Evolutionary conservation across 805 yeast species (phyloP).

Genomic region (Peterozyma xylosa): DNA sequence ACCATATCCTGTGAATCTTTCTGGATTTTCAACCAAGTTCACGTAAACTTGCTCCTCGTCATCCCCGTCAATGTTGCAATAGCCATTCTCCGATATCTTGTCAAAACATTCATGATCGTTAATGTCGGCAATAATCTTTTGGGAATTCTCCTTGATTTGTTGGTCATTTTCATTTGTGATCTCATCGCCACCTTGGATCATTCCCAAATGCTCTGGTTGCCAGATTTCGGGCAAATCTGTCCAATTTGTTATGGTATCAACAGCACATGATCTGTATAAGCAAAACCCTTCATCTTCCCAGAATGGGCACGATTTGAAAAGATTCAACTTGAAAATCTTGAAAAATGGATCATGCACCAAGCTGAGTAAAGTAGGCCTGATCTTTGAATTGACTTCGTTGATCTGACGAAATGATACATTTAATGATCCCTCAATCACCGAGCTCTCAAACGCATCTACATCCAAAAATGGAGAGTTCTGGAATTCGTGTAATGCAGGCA

Average conservation of each 20-base stretch:
- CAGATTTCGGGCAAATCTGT: constrained; percentile 63
- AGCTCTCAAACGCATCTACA: constrained; percentile 10
- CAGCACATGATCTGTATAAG: constrained; percentile 84
- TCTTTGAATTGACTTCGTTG: constrained; percentile 38
- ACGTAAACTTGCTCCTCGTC: constrained; percentile 74
- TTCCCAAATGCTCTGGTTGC: constrained; percentile 67
- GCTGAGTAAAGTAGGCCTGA: constrained; percentile 49
- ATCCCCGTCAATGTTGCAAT: constrained; percentile 58
- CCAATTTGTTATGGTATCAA: constrained; percentile 74
- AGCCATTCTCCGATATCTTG: constrained; percentile 42
- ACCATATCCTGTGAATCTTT: constrained; percentile 92
- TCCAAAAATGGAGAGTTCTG: constrained; percentile 6
- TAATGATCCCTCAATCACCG: constrained; percentile 20
- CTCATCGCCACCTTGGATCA: constrained; percentile 28
- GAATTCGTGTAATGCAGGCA: constrained; percentile 5
- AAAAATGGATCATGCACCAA: constrained; percentile 74
- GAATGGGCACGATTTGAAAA: constrained; percentile 79
- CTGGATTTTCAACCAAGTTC: constrained; percentile 83
- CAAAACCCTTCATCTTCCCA: constrained; percentile 79
- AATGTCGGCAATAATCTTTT: constrained; percentile 8
- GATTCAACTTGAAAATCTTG: constrained; percentile 77
- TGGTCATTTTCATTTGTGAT: constrained; percentile 22
- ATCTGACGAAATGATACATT: constrained; percentile 34
- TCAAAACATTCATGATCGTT: constrained; percentile 18
- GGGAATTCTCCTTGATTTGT: constrained; percentile 19